These are phyloP conservation scores for Juglanconis oblonga DNA, from an alignment of 2,329 filamentous ascomycete genomes.

Conservation along the genomic window DNA sequence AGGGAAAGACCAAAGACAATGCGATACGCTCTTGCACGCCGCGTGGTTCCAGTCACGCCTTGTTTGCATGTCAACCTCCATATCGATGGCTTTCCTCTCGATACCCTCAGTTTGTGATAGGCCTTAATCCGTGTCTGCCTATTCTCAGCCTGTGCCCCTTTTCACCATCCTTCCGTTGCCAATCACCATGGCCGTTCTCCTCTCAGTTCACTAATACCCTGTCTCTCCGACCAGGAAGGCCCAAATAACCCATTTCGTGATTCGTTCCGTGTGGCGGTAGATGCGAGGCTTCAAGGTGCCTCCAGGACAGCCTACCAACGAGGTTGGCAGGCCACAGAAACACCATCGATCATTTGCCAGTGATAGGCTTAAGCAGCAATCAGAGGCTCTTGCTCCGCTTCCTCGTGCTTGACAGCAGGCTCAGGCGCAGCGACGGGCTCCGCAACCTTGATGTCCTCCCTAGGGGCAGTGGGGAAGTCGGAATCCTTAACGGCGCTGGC, in stretches of 20 bases:
- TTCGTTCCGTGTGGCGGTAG: neutral
- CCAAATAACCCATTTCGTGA: neutral
- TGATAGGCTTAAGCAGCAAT: slow-evolving; percentile 27
- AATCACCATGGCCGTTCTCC: neutral
- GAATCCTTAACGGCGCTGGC: slow-evolving; percentile 35
- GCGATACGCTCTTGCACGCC: slow-evolving; percentile 16
- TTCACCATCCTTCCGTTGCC: neutral
- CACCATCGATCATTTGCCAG: neutral
- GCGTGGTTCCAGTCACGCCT: slow-evolving; percentile 3
- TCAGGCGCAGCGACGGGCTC: slow-evolving; percentile 27
- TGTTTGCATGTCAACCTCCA: neutral
- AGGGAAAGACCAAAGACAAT: slow-evolving; percentile 7
- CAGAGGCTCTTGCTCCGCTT: slow-evolving; percentile 33
- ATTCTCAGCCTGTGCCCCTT: neutral
- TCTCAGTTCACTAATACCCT: neutral
- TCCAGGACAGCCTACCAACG: neutral
- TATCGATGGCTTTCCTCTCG: neutral
- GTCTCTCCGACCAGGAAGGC: neutral
- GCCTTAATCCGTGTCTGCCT: neutral
- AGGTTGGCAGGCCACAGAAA: neutral
- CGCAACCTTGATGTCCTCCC: slow-evolving; percentile 31
- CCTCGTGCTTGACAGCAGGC: slow-evolving; percentile 27
- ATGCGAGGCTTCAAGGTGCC: neutral
- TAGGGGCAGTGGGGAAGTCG: slow-evolving; percentile 48
- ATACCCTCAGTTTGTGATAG: neutral